These are phyloP conservation scores for Teunomyces funiuensis DNA, from an alignment of 805 yeast species.

Conservation along the genomic window DNA sequence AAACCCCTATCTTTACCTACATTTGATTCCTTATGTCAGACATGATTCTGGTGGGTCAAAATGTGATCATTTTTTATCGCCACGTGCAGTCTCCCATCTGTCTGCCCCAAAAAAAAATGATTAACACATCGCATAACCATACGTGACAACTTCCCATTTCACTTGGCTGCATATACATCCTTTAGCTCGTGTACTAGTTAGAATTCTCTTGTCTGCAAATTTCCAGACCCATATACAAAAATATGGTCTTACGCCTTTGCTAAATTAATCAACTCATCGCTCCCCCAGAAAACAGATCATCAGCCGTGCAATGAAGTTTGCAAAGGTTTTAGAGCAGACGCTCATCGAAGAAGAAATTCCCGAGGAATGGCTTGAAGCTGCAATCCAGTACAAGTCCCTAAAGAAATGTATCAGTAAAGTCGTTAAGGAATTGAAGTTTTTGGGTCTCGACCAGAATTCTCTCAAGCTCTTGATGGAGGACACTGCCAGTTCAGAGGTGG, in stretches of 20 bases:
- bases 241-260: neutral
- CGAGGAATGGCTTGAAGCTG: slow-evolving; percentile 62
- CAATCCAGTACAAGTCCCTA: slow-evolving; percentile 69
- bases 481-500: slow-evolving; percentile 19
- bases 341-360: slow-evolving; percentile 63
- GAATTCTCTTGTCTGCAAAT: neutral
- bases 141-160: neutral
- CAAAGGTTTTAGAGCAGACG: slow-evolving; percentile 65
- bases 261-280: neutral
- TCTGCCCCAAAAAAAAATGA: neutral
- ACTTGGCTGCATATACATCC: neutral
- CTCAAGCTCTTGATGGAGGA: slow-evolving; percentile 37
- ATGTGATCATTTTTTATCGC: neutral
- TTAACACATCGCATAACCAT: neutral
- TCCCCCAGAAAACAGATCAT: neutral
- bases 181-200: neutral
- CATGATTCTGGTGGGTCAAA: neutral
- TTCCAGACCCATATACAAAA: neutral
- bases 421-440: slow-evolving; percentile 57
- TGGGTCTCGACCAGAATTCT: slow-evolving; percentile 55
- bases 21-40: too few relatives aligned
- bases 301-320: slow-evolving; percentile 61
- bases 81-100: neutral
- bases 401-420: slow-evolving; percentile 67
- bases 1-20: too few relatives aligned